Evolutionary conservation across 352 stramenopile species (phyloP).

Genomic region (Phytophthora aleatoria): DNA sequence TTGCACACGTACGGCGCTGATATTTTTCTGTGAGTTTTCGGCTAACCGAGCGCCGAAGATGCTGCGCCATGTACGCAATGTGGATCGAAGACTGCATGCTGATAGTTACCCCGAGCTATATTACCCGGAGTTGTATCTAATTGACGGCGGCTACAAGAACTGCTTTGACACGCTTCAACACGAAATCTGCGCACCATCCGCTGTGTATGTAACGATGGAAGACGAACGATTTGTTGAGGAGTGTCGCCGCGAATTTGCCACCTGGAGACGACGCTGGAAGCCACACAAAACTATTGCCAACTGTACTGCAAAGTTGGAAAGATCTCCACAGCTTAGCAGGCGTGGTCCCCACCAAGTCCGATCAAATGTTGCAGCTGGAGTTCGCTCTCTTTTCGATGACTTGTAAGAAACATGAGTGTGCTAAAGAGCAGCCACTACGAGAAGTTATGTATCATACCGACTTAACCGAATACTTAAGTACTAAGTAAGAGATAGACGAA

Average conservation of each 20-base stretch:
- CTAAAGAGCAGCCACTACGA: not conserved
- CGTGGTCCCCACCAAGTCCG: not conserved
- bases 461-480: not conserved
- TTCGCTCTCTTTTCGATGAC: slow-evolving; percentile 40
- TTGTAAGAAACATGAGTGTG: slow-evolving; percentile 12
- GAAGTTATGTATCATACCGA: not conserved
- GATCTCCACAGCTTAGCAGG: slow-evolving; percentile 5
- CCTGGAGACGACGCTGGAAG: slow-evolving; percentile 55
- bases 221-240: slow-evolving; percentile 46
- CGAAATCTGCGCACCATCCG: slow-evolving; percentile 39
- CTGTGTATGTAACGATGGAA: slow-evolving; percentile 55
- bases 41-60: slow-evolving; percentile 74
- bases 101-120: slow-evolving; percentile 64
- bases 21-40: slow-evolving; percentile 80
- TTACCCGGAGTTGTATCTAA: slow-evolving; percentile 73
- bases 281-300: slow-evolving; percentile 41
- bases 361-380: slow-evolving; percentile 5
- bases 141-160: slow-evolving; percentile 76
- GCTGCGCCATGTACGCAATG: slow-evolving; percentile 65
- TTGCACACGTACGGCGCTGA: slow-evolving; percentile 46
- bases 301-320: slow-evolving; percentile 47
- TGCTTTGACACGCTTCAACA: slow-evolving; percentile 57
- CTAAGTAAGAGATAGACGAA: not conserved
- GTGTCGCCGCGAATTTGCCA: slow-evolving; percentile 56
- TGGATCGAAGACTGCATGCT: slow-evolving; percentile 64